Evolutionary conservation across 2,329 filamentous ascomycete species (phyloP), one percentile per base, ranked within the genome.

Genomic region (Cytospora piceicola): DNA sequence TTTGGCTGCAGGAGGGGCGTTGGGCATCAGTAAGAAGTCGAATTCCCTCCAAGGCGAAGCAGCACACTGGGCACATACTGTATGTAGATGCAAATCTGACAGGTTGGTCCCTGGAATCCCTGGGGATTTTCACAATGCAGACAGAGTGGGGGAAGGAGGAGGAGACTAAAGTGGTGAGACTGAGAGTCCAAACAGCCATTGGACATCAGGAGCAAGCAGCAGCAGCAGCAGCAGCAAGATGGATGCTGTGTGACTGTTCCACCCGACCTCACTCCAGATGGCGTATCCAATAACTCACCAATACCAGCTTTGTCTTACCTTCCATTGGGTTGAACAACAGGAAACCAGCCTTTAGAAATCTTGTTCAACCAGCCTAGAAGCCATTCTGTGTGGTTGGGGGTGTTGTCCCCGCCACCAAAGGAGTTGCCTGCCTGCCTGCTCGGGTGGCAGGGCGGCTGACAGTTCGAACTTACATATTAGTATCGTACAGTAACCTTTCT

Each of bases 21-120:
- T 59, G 64, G 61, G 60, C 64, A 57, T 59, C 60, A 36, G 55
- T 59, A 29, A 46, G 42, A 46, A 49, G n/a, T 49, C 12, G 24
- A n/a, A 24, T 22, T 12, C 3, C 24, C 22, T 17, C 20, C 15
- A 29, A 51, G 36, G 17, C 53, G 60, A 63, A 52, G 53, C 58
- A 52, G 20, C 14, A 11, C 20, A 36, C 34, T 36, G 46, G 46
- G 55, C 11, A 39, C 56, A 54, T 51, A 17, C n/a, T 34, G 30
- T 22, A 49, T 49, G 27, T 9, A 22, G 27, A 49, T 24, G 36
- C 27, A 29, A 29, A 30, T 20, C 30, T 54, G 51, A 22, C 30
- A 34, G 54, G 27, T 29, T 57, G 32, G n/a, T 27, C 30, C 29
- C 39, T 49, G 46, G n/a, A 24, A 29, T 29, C 42, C 17, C 17